Evolutionary conservation across 2,329 filamentous ascomycete species (phyloP).

Genomic region (Nannizzia gypsea): DNA sequence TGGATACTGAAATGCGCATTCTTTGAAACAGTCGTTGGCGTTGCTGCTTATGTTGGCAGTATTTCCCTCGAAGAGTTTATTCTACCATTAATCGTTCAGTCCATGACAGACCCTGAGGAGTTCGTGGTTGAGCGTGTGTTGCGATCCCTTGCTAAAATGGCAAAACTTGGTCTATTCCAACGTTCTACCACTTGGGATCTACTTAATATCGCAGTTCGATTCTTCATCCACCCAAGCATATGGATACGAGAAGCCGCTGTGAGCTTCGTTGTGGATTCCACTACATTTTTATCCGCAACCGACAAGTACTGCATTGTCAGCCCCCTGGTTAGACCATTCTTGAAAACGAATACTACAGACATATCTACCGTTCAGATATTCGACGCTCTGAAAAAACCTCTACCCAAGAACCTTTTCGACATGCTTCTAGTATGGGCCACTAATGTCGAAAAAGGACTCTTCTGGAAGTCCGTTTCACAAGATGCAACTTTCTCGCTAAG

Average conservation of each 20-base stretch:
- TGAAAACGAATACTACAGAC: constrained; percentile 59
- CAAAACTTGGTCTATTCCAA: constrained; percentile 75
- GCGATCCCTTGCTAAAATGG: constrained; percentile 77
- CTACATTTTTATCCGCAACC: constrained; percentile 62
- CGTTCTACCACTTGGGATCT: constrained; percentile 77
- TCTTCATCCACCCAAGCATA: constrained; percentile 84
- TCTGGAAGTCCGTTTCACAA: constrained; percentile 70
- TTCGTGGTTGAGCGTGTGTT: constrained; percentile 86
- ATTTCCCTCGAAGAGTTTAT: constrained; percentile 90
- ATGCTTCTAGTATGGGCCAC: constrained; percentile 75
- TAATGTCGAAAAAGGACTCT: constrained; percentile 67
- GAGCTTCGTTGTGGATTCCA: constrained; percentile 67
- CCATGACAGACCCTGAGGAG: constrained; percentile 82
- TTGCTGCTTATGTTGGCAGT: constrained; percentile 80
- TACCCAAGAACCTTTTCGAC: constrained; percentile 71
- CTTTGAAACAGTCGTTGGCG: constrained; percentile 87
- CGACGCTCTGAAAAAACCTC: constrained; percentile 69
- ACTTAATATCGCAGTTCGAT: constrained; percentile 68
- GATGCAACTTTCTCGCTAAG: constrained; percentile 59
- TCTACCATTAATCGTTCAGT: constrained; percentile 87
- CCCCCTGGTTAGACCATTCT: constrained; percentile 67
- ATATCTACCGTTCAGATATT: constrained; percentile 64
- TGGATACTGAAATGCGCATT: constrained; percentile 96
- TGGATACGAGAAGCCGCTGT: constrained; percentile 90
- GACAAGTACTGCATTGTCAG: constrained; percentile 74